Evolutionary conservation across 1,284 basidiomycete genomes (phyloP).

Genomic region (Rhodotorula sp.): DNA sequence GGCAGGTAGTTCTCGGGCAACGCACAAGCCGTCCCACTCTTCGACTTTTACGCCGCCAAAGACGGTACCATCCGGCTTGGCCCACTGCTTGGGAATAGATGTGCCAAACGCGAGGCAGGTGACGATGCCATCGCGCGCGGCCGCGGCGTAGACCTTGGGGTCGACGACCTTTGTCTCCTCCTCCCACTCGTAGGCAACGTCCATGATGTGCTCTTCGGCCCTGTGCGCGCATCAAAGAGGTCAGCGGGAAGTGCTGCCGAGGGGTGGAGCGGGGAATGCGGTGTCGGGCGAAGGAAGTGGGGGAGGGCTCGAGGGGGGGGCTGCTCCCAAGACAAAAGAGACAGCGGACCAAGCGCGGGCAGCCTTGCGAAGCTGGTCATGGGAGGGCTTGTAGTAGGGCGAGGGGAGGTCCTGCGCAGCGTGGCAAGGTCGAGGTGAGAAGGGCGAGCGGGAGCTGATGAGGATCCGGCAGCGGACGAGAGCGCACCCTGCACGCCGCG

Average conservation of each 20-base stretch:
- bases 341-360: conserved; percentile 44
- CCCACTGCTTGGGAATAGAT: conserved; percentile 24
- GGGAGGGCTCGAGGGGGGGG: not conserved
- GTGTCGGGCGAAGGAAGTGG: not conserved
- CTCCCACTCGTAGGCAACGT: conserved; percentile 41
- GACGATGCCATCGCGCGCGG: conserved; percentile 48
- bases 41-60: conserved; percentile 53
- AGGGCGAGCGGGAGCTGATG: not conserved
- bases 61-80: conserved; percentile 45
- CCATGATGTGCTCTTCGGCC: conserved; percentile 28
- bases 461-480: not conserved
- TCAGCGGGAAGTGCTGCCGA: not conserved
- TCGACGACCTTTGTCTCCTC: conserved; percentile 42
- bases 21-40: conserved; percentile 49
- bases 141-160: conserved; percentile 44
- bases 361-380: conserved; percentile 50
- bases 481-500: conserved; percentile 19
- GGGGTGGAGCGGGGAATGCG: not conserved
- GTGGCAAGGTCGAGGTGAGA: not conserved
- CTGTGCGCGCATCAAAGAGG: not conserved
- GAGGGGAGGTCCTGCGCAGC: conserved; percentile 40
- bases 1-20: conserved; percentile 17
- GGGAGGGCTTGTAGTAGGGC: conserved; percentile 53
- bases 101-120: conserved; percentile 45
- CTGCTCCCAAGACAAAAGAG: too few relatives aligned